Base-by-base conservation (phyloP, 2,329 filamentous ascomycete species). In the Westerdykella aurantiaca region DNA sequence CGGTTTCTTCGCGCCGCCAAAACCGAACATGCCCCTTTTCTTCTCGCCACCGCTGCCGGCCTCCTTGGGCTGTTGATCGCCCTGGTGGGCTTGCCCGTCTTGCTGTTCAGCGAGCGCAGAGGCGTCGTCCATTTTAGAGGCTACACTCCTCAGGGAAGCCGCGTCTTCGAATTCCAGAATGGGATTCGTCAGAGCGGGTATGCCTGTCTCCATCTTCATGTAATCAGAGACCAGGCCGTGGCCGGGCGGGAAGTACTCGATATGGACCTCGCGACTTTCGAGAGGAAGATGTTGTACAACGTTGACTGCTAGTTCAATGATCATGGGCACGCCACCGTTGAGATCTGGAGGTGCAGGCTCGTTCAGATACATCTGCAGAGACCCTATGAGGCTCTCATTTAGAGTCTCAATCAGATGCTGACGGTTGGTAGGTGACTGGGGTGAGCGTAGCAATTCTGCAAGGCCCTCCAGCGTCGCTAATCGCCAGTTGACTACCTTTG, bases 381-480 rank as follows among this genome's bases (percentile, higher is more conserved):
- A 81, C 4, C 78, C 80, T 9, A 88, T 85, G 12, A 87, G 77
- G 57, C 80, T 78, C 43, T 82, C 80, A 22, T 84, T 87, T 45
- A 96, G 63, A 34, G 60, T 59, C 12, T 72, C 68, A 6, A 65
- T 72, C 34, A 76, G 80, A 42, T 80, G 74, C 6, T 77, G 69
- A 23, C 83, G 82, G 66, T 89, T 78, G 10, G 85, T 79, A 11
- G 75, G 74, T 37, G 82, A 83, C 43, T 83, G 76, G 0, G 80
- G 72, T 4, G 83, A 81, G 44, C 78, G 76, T 14, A 97, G 75
- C 31, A 79, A 67, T 41, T 85, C 81, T 50, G 83, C 78, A 14
- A 98, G 75, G n/a, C 91, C 93, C 60, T 98, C 93, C 13, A 97
- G 74, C 2, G 93, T 98, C 3, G 91, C 83, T 69, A 97, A 82